Base-by-base conservation (phyloP, 1,139 yeast genomes). In the Sugiyamaella castrensis region DNA sequence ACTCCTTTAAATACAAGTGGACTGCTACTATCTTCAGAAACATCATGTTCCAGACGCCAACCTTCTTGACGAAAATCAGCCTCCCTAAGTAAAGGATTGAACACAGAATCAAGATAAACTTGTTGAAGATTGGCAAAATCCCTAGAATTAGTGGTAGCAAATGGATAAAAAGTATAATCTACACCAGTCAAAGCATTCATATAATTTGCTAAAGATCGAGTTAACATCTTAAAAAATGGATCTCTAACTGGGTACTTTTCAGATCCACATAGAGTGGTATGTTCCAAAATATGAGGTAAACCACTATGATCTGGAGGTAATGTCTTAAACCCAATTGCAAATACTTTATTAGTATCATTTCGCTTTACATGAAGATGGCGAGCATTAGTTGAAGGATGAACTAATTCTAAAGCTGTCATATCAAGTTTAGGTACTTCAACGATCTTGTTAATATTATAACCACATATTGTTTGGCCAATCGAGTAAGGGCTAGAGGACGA, bases 161-260 rank as follows among this genome's bases (percentile, higher is more conserved):
- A 92, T 4, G 99, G 98, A 61, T 87, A 92, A 66, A 83, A 91
- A 0, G 98, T 92, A 63, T 88, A 89, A 67, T 92, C 98, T 58
- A 87, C 91, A 13, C 96, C 98, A 0, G 99, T 92, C 96, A 92
- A 87, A 11, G 99, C 99, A 66, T 92, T 92, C 99, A 92, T 92
- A 68, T 89, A 92, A 66, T 88, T 92, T 36, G 97, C 84, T 61
- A 92, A 72, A 13, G 88, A 71, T 58, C 98, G 72, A 64, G 91
- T 92, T 51, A 92, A 74, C 98, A 92, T 92, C 67, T 92, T 91
- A 76, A 92, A 94, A 68, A 92, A 92, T 2, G 99, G 98, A 68
- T 92, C 98, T 58, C 97, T 75, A 1, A 92, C 97, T 0, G 97
- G 98, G 66, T 80, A 92, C 64, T 84, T 86, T 52, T 77, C 73